Percentiles rank a stretch among this genome's conserved stretches.
These are phyloP conservation scores for Syncephalis plumigaleata DNA, from an alignment of 371 early-diverging fungal genomes.

Conservation along the genomic window DNA sequence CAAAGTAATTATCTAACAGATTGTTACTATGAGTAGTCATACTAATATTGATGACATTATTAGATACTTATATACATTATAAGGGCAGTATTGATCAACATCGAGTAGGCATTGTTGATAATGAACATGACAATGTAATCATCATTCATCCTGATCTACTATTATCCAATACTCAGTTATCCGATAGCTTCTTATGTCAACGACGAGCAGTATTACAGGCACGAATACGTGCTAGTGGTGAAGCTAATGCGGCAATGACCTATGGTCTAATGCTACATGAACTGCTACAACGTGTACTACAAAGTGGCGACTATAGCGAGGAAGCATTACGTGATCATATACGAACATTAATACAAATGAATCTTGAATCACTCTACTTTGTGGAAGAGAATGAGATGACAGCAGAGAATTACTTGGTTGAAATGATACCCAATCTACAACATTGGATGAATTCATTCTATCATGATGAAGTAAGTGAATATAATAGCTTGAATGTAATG, in stretches of 20 bases:
- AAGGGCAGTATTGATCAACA: conserved; percentile 5
- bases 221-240: conserved; percentile 22
- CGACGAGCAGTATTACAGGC: conserved; percentile 53
- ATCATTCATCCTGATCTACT: conserved; percentile 65
- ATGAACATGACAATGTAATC: conserved; percentile 18
- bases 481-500: too few relatives aligned
- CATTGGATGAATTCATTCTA: conserved; percentile 3
- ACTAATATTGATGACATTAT: too few relatives aligned
- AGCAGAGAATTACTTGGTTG: conserved; percentile 8
- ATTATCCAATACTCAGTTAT: conserved; percentile 49
- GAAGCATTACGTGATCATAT: conserved; percentile 13
- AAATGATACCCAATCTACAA: background rate
- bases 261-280: conserved; percentile 61
- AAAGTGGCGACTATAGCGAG: conserved; percentile 24
- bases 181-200: conserved; percentile 51
- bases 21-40: background rate
- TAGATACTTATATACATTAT: conserved; percentile 12
- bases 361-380: conserved; percentile 5
- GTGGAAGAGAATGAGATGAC: conserved; percentile 14
- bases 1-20: background rate
- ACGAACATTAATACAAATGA: background rate
- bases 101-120: conserved; percentile 16
- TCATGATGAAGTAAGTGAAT: background rate
- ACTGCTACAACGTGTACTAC: conserved; percentile 40
- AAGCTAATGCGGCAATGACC: conserved; percentile 32